Evolutionary conservation across 176 grass and related monocot species (phyloP).

Genomic region (Poa pratensis): DNA sequence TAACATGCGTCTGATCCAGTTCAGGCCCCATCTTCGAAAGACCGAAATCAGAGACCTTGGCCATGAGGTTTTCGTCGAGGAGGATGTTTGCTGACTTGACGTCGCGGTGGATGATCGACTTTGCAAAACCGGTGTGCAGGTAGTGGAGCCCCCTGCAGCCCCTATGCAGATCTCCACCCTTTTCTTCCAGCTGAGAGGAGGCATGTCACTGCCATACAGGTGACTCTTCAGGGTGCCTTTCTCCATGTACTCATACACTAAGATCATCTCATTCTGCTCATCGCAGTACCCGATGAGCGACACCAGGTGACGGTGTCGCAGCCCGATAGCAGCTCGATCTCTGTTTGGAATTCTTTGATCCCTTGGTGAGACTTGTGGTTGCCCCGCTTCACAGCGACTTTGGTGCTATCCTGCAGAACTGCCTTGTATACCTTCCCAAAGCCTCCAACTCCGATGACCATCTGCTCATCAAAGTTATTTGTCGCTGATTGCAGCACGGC

Average conservation of each 20-base stretch:
- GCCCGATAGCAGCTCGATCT: constrained; percentile 90
- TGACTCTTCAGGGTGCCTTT: constrained; percentile 91
- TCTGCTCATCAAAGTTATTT: constrained; percentile 82
- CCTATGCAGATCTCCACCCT: constrained; percentile 96
- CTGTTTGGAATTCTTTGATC: constrained; percentile 79
- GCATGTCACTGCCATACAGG: constrained; percentile 70
- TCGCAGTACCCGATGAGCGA: constrained; percentile 93
- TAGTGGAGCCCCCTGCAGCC: constrained; percentile 93
- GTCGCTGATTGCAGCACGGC: constrained; percentile 70
- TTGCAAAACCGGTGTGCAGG: constrained; percentile 88
- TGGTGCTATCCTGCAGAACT: constrained; percentile 73
- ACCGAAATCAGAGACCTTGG: constrained; percentile 96
- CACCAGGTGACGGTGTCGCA: constrained; percentile 89
- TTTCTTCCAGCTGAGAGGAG: constrained; percentile 78
- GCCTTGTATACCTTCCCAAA: constrained; percentile 95
- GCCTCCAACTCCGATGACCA: constrained; percentile 87
- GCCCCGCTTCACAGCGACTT: constrained; percentile 85
- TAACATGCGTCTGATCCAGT: constrained; percentile 91
- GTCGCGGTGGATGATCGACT: constrained; percentile 92
- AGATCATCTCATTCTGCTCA: constrained; percentile 87
- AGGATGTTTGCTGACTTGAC: constrained; percentile 98
- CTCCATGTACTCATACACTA: constrained; percentile 98
- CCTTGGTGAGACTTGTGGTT: constrained; percentile 96
- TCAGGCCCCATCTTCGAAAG: constrained; percentile 92
- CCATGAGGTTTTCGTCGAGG: constrained; percentile 83